Conservation (phyloP, 495 filamentous ascomycete species). For the Penicillium cosmopolitanum region DNA sequence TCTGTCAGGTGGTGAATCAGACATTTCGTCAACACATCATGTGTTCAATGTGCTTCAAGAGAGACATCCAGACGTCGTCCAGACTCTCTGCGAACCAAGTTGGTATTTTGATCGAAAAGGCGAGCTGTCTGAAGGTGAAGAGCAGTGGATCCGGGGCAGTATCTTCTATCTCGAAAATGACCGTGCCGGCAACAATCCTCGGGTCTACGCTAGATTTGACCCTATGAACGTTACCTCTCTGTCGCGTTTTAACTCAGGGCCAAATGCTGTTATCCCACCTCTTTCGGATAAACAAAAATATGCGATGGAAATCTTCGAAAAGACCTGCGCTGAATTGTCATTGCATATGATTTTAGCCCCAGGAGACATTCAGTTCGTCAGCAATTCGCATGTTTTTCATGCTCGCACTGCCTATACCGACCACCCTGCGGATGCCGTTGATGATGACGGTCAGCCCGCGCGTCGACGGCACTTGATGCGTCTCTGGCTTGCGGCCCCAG, state of each 20-base stretch:
- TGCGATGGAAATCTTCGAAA: conserved; percentile 63
- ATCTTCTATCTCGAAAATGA: conserved; percentile 72
- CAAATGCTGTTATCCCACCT: conserved; percentile 56
- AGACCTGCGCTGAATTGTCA: conserved; percentile 61
- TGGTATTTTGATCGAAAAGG: conserved; percentile 95
- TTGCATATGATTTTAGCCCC: conserved; percentile 74
- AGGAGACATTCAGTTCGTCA: conserved; percentile 74
- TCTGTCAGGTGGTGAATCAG: conserved; percentile 78
- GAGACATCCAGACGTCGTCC: conserved; percentile 74
- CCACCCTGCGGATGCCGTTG: conserved; percentile 48
- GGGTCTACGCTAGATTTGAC: conserved; percentile 58
- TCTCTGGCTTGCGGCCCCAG: conserved; percentile 76
- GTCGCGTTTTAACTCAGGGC: conserved; percentile 60
- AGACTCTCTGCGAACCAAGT: conserved; percentile 66
- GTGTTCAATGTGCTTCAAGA: conserved; percentile 76
- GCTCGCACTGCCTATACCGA: conserved; percentile 67
- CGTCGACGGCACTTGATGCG: conserved; percentile 75
- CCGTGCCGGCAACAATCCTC: conserved; percentile 30
- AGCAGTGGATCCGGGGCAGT: conserved; percentile 68
- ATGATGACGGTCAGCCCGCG: conserved; percentile 38
- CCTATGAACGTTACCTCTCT: conserved; percentile 71
- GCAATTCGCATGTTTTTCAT: conserved; percentile 67
- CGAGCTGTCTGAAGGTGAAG: conserved; percentile 68
- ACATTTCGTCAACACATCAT: conserved; percentile 72
- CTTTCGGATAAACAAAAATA: conserved; percentile 62